Percentiles rank a stretch among this genome's conserved stretches.
Evolutionary conservation across 805 yeast species (phyloP).

Genomic region (Metschnikowia kofuensis): DNA sequence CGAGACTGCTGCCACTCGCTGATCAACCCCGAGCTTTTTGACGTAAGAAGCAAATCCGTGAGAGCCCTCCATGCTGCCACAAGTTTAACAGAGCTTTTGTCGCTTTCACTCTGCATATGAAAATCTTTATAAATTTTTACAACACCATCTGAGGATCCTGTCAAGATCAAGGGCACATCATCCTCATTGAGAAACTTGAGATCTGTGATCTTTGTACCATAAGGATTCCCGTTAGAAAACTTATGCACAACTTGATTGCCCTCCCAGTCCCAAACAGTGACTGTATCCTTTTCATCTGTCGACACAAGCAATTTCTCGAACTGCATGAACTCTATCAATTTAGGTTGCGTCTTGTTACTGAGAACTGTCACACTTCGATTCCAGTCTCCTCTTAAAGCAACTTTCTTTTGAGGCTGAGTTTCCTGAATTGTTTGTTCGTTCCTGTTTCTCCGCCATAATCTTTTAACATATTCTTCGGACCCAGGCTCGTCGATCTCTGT

Average conservation of each 20-base stretch:
- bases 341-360: conserved; percentile 78
- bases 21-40: conserved; percentile 76
- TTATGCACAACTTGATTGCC: conserved; percentile 53
- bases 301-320: conserved; percentile 82
- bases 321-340: conserved; percentile 76
- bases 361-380: conserved; percentile 54
- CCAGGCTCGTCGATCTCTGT: conserved; percentile 90
- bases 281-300: conserved; percentile 78
- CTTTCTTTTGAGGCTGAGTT: conserved; percentile 85
- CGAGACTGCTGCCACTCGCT: conserved; percentile 97
- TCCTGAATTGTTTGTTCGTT: conserved; percentile 83
- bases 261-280: conserved; percentile 89
- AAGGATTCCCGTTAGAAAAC: conserved; percentile 81
- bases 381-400: conserved; percentile 88
- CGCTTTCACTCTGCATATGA: conserved; percentile 33
- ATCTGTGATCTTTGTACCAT: conserved; percentile 87
- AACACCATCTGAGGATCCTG: conserved; percentile 95
- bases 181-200: conserved; percentile 87
- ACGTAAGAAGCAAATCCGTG: conserved; percentile 77
- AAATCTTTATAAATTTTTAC: conserved; percentile 80
- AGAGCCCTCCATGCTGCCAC: conserved; percentile 92
- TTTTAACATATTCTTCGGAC: conserved; percentile 73
- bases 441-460: conserved; percentile 86
- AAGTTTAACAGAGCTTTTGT: conserved; percentile 46
- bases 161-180: conserved; percentile 76